Conservation (phyloP, 306 rosid genomes). For the Gynostemma pentaphyllum region DNA sequence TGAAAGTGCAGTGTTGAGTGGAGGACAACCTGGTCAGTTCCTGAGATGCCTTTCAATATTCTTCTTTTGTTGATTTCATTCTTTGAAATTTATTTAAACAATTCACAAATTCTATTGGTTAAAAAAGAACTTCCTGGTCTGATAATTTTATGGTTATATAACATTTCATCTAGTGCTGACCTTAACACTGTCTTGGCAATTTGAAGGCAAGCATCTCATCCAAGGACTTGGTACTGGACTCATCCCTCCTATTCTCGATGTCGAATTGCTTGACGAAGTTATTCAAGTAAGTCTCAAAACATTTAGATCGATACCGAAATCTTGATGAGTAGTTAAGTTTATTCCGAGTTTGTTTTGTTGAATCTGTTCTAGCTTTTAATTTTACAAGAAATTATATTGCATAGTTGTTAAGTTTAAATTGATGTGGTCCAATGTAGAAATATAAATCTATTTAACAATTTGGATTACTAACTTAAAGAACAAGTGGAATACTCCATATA, state of each 20-base stretch:
- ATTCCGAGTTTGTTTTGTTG: background rate
- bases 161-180: background rate
- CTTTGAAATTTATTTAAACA: background rate
- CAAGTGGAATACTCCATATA: no score
- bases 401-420: no score
- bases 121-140: background rate
- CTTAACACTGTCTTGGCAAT: background rate
- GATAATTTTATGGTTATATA: no score
- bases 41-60: background rate
- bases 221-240: conserved; percentile 73
- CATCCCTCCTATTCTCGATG: conserved; percentile 39
- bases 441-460: no score
- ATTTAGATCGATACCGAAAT: background rate
- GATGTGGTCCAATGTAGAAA: no score
- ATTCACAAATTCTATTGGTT: background rate
- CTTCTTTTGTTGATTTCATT: background rate
- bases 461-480: background rate
- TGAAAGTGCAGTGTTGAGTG: conserved; percentile 69
- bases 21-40: conserved; percentile 62
- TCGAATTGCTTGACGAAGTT: conserved; percentile 54
- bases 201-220: conserved; percentile 55
- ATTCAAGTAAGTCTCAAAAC: conserved; percentile 33
- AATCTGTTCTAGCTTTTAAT: background rate
- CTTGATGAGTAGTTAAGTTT: background rate
- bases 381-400: background rate